phyloP scores from a whole-genome alignment of 352 stramenopile genomes.

The Phytophthora palmivora region DNA sequence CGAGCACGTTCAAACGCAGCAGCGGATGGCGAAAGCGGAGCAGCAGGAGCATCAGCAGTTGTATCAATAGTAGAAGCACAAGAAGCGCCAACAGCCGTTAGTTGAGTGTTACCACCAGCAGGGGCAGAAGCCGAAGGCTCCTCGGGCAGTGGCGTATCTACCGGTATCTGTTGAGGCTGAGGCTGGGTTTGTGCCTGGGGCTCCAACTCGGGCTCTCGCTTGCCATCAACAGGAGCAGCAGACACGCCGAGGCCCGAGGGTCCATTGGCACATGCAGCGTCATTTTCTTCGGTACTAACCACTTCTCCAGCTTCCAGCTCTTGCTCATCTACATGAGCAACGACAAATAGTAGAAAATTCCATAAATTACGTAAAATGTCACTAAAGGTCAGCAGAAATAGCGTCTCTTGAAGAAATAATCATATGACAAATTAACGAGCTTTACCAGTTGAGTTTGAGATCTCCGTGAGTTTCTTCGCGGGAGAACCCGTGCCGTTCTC shows the following conservation, averaged over 20 bases:
- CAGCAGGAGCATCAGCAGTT: constrained; percentile 8
- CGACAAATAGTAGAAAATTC: background rate
- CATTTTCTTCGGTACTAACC: constrained; percentile 54
- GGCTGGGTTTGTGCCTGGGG: constrained; percentile 12
- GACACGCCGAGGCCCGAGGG: constrained; percentile 26
- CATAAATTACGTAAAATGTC: background rate
- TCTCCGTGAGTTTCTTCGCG: constrained; percentile 34
- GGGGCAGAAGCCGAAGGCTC: constrained; percentile 18
- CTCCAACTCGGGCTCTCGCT: constrained; percentile 29
- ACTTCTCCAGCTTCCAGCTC: constrained; percentile 69
- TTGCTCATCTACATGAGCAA: constrained; percentile 43
- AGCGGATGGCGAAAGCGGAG: constrained; percentile 31
- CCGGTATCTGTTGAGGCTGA: constrained; percentile 19
- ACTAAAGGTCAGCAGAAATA: constrained; percentile 7
- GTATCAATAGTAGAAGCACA: constrained; percentile 26
- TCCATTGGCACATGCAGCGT: constrained; percentile 35
- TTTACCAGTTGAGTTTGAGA: constrained; percentile 67
- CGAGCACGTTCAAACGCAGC: constrained; percentile 33
- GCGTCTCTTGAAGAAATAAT: background rate
- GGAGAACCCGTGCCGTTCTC: constrained; percentile 2
- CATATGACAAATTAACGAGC: constrained; percentile 6
- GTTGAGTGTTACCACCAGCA: constrained; percentile 37
- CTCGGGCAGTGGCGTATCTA: constrained; percentile 28
- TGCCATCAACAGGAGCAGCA: constrained; percentile 29
- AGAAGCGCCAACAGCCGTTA: constrained; percentile 45